A percentile compares a stretch with the other conserved stretches of the same genome.
Conservation (phyloP, 169 alveolate species). For the Perkinsus chesapeaki region DNA sequence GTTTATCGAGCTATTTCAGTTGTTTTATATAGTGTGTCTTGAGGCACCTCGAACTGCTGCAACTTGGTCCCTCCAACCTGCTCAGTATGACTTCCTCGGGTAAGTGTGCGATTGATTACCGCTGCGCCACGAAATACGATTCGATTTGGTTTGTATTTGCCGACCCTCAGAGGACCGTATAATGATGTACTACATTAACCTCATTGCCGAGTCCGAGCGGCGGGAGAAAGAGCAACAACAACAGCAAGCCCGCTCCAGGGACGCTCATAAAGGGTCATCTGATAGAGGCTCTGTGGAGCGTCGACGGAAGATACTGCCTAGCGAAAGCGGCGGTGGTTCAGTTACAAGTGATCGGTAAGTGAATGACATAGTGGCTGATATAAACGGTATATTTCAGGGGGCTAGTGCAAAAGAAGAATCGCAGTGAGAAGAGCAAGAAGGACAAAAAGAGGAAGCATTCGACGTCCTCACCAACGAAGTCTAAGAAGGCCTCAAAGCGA, state of each 20-base stretch:
- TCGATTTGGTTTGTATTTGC: neutral
- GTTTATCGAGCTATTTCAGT: neutral
- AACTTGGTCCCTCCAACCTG: neutral
- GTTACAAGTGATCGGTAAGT: too few species aligned
- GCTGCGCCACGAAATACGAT: neutral
- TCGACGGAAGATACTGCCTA: too few species aligned
- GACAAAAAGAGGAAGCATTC: neutral
- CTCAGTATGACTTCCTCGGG: neutral
- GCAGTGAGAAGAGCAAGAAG: neutral
- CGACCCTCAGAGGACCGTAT: neutral
- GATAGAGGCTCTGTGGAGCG: too few species aligned
- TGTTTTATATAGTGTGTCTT: neutral
- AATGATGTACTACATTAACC: neutral
- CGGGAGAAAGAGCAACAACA: neutral
- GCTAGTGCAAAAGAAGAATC: neutral
- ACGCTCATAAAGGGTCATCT: neutral
- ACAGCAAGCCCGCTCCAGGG: neutral
- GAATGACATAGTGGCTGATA: too few species aligned
- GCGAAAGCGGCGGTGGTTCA: too few species aligned
- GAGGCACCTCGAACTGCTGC: neutral
- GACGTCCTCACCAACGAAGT: neutral
- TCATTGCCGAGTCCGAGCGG: neutral
- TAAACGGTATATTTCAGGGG: neutral
- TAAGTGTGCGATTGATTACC: neutral
- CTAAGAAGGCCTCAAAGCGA: neutral